phyloP scores from a whole-genome alignment of 208 protist genomes.

The Leishmania mexicana region DNA sequence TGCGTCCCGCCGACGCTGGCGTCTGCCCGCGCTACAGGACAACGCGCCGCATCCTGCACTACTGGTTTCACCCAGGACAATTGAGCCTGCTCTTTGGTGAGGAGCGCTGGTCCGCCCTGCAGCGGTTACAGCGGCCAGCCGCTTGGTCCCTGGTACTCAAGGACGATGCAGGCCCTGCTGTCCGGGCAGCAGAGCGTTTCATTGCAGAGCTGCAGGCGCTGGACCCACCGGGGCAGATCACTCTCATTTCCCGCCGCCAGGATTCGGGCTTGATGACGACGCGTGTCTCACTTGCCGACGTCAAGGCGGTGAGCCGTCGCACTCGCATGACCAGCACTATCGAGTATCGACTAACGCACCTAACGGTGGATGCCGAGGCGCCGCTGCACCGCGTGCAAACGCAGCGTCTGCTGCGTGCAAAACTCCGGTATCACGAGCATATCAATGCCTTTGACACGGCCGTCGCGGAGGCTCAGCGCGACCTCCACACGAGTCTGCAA shows the following conservation, averaged over 20 bases:
- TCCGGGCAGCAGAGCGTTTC: constrained; percentile 27
- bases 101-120: constrained; percentile 28
- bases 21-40: constrained; percentile 26
- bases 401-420: constrained; percentile 18
- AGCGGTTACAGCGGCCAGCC: constrained; percentile 23
- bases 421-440: constrained; percentile 1
- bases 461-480: constrained; percentile 6
- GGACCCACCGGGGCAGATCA: constrained; percentile 24
- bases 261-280: no score
- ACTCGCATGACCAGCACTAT: not conserved
- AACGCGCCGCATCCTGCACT: constrained; percentile 21
- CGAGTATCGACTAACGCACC: constrained; percentile 12
- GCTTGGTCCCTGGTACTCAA: constrained; percentile 26
- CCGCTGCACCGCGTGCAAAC: constrained; percentile 4
- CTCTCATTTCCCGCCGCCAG: not conserved
- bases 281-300: constrained; percentile 23
- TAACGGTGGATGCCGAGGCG: constrained; percentile 17
- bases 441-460: constrained; percentile 17
- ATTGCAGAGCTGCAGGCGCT: constrained; percentile 18
- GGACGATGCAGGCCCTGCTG: constrained; percentile 11
- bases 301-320: constrained; percentile 6
- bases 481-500: constrained; percentile 4
- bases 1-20: constrained; percentile 13
- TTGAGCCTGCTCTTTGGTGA: constrained; percentile 36
- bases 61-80: constrained; percentile 28